Percentiles rank a stretch among this genome's conserved stretches.
These are phyloP conservation scores for Candida boidinii DNA, from an alignment of 805 yeast genomes.

Conservation along the genomic window DNA sequence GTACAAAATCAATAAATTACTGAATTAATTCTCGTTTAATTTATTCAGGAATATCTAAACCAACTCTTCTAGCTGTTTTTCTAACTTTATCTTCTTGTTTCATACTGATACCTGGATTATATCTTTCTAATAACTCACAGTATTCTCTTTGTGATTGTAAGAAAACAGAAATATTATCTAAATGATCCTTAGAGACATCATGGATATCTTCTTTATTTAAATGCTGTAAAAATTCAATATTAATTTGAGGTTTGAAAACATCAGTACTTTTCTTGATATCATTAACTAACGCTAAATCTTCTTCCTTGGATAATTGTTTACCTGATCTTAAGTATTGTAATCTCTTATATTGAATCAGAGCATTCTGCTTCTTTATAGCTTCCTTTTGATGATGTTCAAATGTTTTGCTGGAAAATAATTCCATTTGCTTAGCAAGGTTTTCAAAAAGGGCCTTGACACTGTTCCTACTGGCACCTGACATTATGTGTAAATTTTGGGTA, in stretches of 20 bases:
- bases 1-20: too few relatives aligned
- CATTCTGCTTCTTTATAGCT: conserved; percentile 33
- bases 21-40: too few relatives aligned
- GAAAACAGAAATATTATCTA: conserved; percentile 53
- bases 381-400: conserved; percentile 30
- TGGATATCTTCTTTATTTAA: conserved; percentile 17
- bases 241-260: conserved; percentile 14
- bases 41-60: conserved; percentile 56
- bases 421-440: conserved; percentile 1
- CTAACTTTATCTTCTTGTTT: conserved; percentile 71
- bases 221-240: conserved; percentile 17
- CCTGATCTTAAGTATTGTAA: conserved; percentile 34
- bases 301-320: conserved; percentile 21
- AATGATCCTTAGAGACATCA: conserved; percentile 26
- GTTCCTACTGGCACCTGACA: too few relatives aligned
- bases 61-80: conserved; percentile 83
- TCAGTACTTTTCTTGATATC: conserved; percentile 23
- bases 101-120: conserved; percentile 77
- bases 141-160: conserved; percentile 69
- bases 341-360: conserved; percentile 40
- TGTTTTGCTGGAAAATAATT: conserved; percentile 21
- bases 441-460: neutral
- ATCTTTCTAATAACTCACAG: conserved; percentile 71
- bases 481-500: neutral
- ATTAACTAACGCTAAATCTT: conserved; percentile 25